Conservation (phyloP, 768 basidiomycete species). For the Amanita polypyramis region DNA sequence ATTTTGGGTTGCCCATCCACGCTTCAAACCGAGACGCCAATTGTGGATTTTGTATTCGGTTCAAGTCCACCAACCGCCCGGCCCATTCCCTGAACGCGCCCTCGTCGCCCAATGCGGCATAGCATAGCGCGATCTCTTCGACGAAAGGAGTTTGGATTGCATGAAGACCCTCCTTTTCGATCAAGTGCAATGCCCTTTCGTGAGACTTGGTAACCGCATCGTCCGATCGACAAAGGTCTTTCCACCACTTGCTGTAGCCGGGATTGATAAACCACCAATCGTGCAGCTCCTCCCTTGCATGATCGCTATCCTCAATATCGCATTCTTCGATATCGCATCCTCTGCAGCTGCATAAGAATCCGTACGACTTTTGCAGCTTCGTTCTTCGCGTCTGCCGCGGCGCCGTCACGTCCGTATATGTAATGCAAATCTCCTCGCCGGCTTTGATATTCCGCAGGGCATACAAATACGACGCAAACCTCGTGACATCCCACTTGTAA, state of each 20-base stretch:
- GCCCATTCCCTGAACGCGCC: constrained; percentile 26
- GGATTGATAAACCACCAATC: constrained; percentile 26
- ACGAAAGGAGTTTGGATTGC: constrained; percentile 29
- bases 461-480: constrained; percentile 28
- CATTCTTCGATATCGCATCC: constrained; percentile 21
- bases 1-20: constrained; percentile 21
- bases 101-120: constrained; percentile 30
- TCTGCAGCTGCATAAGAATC: constrained; percentile 30
- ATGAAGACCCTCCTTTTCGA: constrained; percentile 31
- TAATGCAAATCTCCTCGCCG: constrained; percentile 35
- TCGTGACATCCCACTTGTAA: constrained; percentile 29
- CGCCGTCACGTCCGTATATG: constrained; percentile 31
- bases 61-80: constrained; percentile 17
- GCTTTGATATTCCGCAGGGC: constrained; percentile 26
- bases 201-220: constrained; percentile 29
- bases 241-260: constrained; percentile 30
- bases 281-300: constrained; percentile 21
- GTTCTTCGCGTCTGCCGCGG: constrained; percentile 22
- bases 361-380: constrained; percentile 26
- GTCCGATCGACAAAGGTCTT: constrained; percentile 29
- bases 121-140: constrained; percentile 32
- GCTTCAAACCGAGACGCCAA: constrained; percentile 18
- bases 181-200: constrained; percentile 24
- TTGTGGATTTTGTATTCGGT: constrained; percentile 16
- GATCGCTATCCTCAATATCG: constrained; percentile 20